A percentile compares a stretch with the other conserved stretches of the same genome.
Conservation (phyloP, 1,139 yeast species). For the Geotrichum fermentans region DNA sequence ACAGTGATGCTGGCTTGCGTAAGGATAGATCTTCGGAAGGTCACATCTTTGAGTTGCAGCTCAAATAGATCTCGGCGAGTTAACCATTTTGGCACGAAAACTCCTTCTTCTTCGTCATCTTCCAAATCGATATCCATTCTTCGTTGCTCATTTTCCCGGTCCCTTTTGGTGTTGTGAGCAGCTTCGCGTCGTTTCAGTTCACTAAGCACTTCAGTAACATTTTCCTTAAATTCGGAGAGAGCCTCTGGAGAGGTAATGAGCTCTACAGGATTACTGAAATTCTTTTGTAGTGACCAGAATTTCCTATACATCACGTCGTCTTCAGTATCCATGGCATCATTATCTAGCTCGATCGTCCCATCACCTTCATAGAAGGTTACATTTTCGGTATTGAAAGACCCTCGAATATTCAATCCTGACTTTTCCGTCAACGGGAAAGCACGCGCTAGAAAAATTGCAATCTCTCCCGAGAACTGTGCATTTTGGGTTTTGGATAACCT, state of each 20-base stretch:
- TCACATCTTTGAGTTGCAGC: constrained; percentile 36
- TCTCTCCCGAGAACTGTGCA: constrained; percentile 39
- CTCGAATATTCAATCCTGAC: constrained; percentile 39
- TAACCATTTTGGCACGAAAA: constrained; percentile 38
- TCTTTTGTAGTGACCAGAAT: constrained; percentile 34
- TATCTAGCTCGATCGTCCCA: constrained; percentile 21
- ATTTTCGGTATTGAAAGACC: constrained; percentile 38
- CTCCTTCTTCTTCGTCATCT: constrained; percentile 19
- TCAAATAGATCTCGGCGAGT: constrained; percentile 36
- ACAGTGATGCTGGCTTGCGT: constrained; percentile 34
- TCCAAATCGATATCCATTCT: constrained; percentile 15
- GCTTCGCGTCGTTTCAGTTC: constrained; percentile 19
- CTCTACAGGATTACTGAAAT: constrained; percentile 30
- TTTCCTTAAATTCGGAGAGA: constrained; percentile 24
- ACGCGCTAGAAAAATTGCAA: constrained; percentile 37
- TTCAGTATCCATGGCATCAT: constrained; percentile 13
- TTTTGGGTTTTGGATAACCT: constrained; percentile 38
- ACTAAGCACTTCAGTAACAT: constrained; percentile 21
- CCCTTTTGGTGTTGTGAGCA: constrained; percentile 15
- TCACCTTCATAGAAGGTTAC: constrained; percentile 32
- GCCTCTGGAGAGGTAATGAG: constrained; percentile 15
- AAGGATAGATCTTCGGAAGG: constrained; percentile 35
- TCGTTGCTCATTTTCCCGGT: constrained; percentile 17
- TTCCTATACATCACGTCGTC: constrained; percentile 23
- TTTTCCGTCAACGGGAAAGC: constrained; percentile 40